A percentile compares a stretch with the other conserved stretches of the same genome.
phyloP scores from a whole-genome alignment of 805 yeast species.

The Schwanniomyces occidentalis region DNA sequence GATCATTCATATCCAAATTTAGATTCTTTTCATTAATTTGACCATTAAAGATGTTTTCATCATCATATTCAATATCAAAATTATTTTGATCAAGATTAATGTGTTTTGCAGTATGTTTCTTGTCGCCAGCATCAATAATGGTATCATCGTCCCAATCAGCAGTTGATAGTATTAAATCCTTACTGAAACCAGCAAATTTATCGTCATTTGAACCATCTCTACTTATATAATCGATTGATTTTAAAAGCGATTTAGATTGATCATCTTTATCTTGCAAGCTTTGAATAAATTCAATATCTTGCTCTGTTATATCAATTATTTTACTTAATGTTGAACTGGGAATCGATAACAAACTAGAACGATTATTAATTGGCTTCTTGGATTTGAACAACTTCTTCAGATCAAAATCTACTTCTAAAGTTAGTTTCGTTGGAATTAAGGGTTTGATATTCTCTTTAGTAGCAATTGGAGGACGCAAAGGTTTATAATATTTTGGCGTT shows the following conservation, averaged over 20 bases:
- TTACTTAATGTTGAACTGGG: slow-evolving; percentile 5
- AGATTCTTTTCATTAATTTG: slow-evolving; percentile 41
- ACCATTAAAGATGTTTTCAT: slow-evolving; percentile 77
- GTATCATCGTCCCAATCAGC: slow-evolving; percentile 78
- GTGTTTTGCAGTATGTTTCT: slow-evolving; percentile 10
- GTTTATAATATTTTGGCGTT: slow-evolving; percentile 52
- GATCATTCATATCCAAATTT: slow-evolving; percentile 83
- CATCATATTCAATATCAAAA: slow-evolving; percentile 45
- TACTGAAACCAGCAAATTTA: slow-evolving; percentile 43
- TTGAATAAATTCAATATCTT: slow-evolving; percentile 32
- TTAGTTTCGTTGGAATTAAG: slow-evolving; percentile 57
- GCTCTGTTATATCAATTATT: slow-evolving; percentile 24
- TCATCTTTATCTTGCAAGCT: slow-evolving; percentile 22
- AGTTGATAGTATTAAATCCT: slow-evolving; percentile 63
- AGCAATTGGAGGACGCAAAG: slow-evolving; percentile 51
- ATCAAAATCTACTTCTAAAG: slow-evolving; percentile 65
- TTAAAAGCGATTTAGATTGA: slow-evolving; percentile 13
- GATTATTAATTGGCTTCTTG: slow-evolving; percentile 5
- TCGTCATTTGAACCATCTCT: slow-evolving; percentile 36
- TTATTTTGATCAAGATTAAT: slow-evolving; percentile 18
- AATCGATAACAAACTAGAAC: slow-evolving; percentile 5
- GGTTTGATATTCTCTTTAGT: slow-evolving; percentile 35
- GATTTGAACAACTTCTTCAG: slow-evolving; percentile 53
- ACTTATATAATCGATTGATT: slow-evolving; percentile 31
- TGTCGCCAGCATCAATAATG: slow-evolving; percentile 52